These are phyloP conservation scores for Pleurotus sapidus DNA, from an alignment of 768 basidiomycete genomes.

Conservation along the genomic window DNA sequence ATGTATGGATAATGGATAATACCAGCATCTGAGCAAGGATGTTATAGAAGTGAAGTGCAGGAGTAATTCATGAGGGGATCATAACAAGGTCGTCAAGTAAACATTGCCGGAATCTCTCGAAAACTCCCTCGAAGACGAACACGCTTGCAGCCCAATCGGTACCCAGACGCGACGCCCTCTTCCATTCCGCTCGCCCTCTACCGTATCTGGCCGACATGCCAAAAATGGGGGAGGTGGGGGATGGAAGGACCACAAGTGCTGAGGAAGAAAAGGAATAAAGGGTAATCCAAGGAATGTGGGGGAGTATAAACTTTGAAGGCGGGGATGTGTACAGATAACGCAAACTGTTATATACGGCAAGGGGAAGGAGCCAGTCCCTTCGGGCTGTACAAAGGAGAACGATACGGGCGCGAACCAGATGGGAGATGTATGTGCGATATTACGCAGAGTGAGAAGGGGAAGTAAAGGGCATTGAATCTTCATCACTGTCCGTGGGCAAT, in stretches of 20 bases:
- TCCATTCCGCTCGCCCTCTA: constrained; percentile 59
- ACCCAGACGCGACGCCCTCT: constrained; percentile 68
- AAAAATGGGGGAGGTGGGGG: constrained; percentile 49
- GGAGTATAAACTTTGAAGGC: neutral
- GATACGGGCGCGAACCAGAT: constrained; percentile 29
- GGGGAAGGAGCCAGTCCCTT: neutral
- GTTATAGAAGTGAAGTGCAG: neutral
- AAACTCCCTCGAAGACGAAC: constrained; percentile 10
- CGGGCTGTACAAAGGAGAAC: constrained; percentile 1
- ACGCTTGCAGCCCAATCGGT: constrained; percentile 15
- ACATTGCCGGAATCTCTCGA: neutral
- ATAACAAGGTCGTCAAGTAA: constrained; percentile 3
- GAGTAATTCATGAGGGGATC: constrained; percentile 2
- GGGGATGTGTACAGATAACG: neutral
- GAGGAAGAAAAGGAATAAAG: neutral
- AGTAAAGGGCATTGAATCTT: constrained; percentile 25
- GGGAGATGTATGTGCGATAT: constrained; percentile 9
- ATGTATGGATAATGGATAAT: neutral
- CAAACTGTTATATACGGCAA: constrained; percentile 1
- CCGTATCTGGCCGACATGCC: constrained; percentile 20
- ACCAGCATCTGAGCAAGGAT: constrained; percentile 1
- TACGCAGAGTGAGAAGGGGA: constrained; percentile 22
- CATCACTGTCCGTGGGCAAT: constrained; percentile 11
- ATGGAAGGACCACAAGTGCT: constrained; percentile 64
- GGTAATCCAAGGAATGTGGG: constrained; percentile 7